Base-by-base conservation (phyloP, 139 green algal species). In the Mychonastes homosphaera region DNA sequence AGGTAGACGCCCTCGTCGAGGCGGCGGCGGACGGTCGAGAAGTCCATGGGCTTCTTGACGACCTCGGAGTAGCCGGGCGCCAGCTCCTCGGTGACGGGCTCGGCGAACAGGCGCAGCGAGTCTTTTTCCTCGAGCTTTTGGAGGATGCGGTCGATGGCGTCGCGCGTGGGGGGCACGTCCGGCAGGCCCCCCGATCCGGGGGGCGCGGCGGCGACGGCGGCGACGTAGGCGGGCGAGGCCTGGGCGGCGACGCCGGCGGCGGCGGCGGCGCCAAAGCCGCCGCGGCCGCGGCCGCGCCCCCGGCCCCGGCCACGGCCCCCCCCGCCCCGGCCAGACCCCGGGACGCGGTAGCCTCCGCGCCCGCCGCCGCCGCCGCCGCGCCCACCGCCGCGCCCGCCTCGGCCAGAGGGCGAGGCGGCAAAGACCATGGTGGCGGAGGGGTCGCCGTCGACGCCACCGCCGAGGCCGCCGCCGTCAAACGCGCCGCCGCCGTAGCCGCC, bases 1-100 rank as follows among this genome's bases (percentile, higher is more conserved):
- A 10, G 38, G 71, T 87, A 87, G 18, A 53, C 29, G 4, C 63
- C 70, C 9, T 16, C 13, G 19, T 68, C 45, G 24, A 87, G 38
- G 58, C 83, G 82, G 45, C 67, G 43, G 12, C 67, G 63, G 55
- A 94, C 87, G 8, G 79, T 90, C 2, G 48, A 70, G 36, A 94
- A 79, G 66, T 92, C 85, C 85, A 94, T 94, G 24, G 83, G 81
- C 24, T 80, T 38, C 49, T 83, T 79, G 53, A 94, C 80, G 24
- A 83, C 60, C 7, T 26, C 33, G 46, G 54, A 76, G 69, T 87
- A 87, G 29, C 59, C 58, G 4, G 79, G 79, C 15, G 79, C 79
- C 67, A 83, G 43, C 2, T 56, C 58, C 4, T 86, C 79, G 10
- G 79, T 86, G 23, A 86, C 74, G 8, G 78, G 78, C 8, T 79